Percentiles rank a stretch among this genome's conserved stretches.
Evolutionary conservation across 208 protist genomes (phyloP).

Genomic region (Wallacemonas collosoma): DNA sequence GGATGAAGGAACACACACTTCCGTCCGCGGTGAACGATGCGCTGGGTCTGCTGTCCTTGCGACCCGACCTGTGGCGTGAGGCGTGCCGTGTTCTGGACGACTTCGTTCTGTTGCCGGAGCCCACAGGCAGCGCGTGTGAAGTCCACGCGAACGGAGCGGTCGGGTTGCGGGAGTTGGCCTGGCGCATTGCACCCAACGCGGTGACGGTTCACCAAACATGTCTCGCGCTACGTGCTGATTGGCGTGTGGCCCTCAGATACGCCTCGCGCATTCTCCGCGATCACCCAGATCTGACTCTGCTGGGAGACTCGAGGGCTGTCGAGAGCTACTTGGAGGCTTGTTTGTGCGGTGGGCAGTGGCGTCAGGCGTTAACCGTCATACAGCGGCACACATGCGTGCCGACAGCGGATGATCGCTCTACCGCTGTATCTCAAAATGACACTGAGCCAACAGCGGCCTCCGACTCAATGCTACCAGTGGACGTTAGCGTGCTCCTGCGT

Average conservation of each 20-base stretch:
- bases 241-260: slow-evolving; percentile 21
- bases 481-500: neutral
- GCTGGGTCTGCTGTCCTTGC: slow-evolving; percentile 43
- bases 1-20: slow-evolving; percentile 21
- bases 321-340: slow-evolving; percentile 42
- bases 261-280: slow-evolving; percentile 30
- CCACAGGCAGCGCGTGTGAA: neutral
- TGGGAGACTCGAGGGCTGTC: slow-evolving; percentile 31
- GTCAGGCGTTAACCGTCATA: slow-evolving; percentile 45
- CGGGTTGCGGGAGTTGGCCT: neutral
- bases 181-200: slow-evolving; percentile 39
- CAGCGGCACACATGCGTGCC: neutral
- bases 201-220: slow-evolving; percentile 70
- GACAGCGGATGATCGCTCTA: no score
- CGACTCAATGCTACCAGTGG: no score
- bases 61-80: slow-evolving; percentile 34
- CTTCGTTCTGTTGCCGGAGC: slow-evolving; percentile 14
- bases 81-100: slow-evolving; percentile 52
- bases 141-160: neutral
- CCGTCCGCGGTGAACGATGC: slow-evolving; percentile 64
- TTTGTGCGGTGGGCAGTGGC: slow-evolving; percentile 51
- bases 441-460: no score
- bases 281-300: slow-evolving; percentile 13
- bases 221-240: slow-evolving; percentile 27
- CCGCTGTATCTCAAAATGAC: no score